phyloP scores from a whole-genome alignment of 2,329 filamentous ascomycete species.

The Talaromyces verruculosus region DNA sequence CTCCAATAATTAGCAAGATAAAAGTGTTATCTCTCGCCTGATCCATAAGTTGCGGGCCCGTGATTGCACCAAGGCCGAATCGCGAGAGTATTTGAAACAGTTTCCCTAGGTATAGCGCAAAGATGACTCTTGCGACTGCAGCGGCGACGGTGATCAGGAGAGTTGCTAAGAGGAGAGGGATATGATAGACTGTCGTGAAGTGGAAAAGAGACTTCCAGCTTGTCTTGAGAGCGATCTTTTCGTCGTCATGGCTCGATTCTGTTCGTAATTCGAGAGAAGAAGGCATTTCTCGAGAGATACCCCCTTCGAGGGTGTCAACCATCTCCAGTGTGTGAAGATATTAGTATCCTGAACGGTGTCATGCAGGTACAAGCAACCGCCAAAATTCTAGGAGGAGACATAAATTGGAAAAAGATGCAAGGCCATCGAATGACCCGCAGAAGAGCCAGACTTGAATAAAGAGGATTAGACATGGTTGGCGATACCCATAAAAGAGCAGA shows the following conservation, averaged over 20 bases:
- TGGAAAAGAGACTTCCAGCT: slow-evolving; percentile 64
- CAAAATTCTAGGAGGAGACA: neutral
- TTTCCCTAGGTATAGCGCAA: slow-evolving; percentile 70
- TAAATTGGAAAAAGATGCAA: neutral
- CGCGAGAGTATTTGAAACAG: slow-evolving; percentile 71
- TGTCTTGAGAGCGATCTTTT: slow-evolving; percentile 17
- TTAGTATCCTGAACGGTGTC: neutral
- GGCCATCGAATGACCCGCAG: neutral
- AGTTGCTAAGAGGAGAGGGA: slow-evolving; percentile 55
- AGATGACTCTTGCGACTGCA: slow-evolving; percentile 63
- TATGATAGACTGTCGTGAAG: slow-evolving; percentile 67
- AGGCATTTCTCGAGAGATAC: neutral
- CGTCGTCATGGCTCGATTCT: neutral
- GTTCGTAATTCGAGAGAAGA: too few species aligned
- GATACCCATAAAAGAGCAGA: neutral
- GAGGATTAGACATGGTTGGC: neutral
- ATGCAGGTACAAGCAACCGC: neutral
- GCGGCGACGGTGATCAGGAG: slow-evolving; percentile 58
- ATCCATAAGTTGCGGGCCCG: slow-evolving; percentile 53
- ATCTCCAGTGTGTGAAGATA: neutral
- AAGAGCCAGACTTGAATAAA: neutral
- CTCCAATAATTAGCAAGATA: slow-evolving; percentile 63
- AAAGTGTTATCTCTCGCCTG: slow-evolving; percentile 61
- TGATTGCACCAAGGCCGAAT: slow-evolving; percentile 59
- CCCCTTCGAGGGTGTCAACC: neutral